These are phyloP conservation scores for Termitomyces sp. DNA, from an alignment of 768 basidiomycete genomes.

Conservation along the genomic window DNA sequence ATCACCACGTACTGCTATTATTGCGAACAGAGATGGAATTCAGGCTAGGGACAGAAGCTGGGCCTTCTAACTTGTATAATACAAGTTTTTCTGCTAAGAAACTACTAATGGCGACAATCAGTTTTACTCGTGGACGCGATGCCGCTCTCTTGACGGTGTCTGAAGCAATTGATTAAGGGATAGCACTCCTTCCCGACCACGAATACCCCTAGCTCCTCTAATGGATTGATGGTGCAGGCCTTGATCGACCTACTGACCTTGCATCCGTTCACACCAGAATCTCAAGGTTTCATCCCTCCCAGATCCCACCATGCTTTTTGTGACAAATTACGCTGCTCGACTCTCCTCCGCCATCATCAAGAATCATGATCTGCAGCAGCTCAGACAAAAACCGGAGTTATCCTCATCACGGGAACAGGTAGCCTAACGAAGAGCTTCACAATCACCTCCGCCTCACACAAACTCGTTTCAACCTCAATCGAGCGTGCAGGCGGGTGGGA, in stretches of 20 bases:
- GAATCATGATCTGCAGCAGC: neutral
- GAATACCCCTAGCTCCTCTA: neutral
- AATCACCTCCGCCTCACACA: slow-evolving; percentile 7
- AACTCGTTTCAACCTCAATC: slow-evolving; percentile 10
- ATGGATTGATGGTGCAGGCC: slow-evolving; percentile 22
- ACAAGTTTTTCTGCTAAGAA: neutral
- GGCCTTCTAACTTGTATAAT: slow-evolving; percentile 22
- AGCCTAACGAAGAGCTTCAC: slow-evolving; percentile 17
- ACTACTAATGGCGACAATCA: neutral
- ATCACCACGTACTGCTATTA: slow-evolving; percentile 19
- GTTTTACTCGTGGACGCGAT: slow-evolving; percentile 21
- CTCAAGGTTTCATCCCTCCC: slow-evolving; percentile 7
- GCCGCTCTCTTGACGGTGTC: slow-evolving; percentile 16
- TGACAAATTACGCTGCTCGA: slow-evolving; percentile 23
- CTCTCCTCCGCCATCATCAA: slow-evolving; percentile 18
- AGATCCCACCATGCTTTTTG: slow-evolving; percentile 11
- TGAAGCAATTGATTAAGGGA: slow-evolving; percentile 9
- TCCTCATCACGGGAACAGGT: slow-evolving; percentile 21
- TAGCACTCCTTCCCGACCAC: neutral
- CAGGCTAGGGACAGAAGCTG: slow-evolving; percentile 17
- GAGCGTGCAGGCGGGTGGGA: slow-evolving; percentile 21
- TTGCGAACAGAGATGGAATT: slow-evolving; percentile 15
- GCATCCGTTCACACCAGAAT: slow-evolving; percentile 11
- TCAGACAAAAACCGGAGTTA: slow-evolving; percentile 14
- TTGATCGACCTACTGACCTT: slow-evolving; percentile 18